Conservation (phyloP, 768 basidiomycete species). For the Macrolepiota fuliginosa region DNA sequence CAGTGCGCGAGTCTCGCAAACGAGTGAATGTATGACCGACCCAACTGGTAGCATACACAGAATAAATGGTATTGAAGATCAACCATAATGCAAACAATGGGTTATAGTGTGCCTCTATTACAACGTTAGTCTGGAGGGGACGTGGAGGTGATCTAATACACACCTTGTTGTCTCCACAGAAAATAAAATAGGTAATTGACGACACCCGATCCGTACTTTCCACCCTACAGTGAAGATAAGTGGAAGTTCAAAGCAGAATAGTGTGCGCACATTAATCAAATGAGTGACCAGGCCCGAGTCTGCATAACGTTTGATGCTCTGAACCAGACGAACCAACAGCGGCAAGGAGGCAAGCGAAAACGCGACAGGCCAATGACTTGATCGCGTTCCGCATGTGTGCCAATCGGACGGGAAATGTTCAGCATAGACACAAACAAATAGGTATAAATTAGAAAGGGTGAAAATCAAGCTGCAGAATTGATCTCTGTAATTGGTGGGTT, state of each 20-base stretch:
- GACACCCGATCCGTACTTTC: conserved; percentile 77
- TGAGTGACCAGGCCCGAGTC: conserved; percentile 78
- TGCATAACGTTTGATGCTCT: conserved; percentile 82
- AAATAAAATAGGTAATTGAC: conserved; percentile 66
- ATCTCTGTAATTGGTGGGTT: conserved; percentile 44
- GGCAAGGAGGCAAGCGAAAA: conserved; percentile 66
- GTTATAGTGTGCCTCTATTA: conserved; percentile 31
- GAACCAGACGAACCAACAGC: conserved; percentile 72
- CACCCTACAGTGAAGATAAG: conserved; percentile 50
- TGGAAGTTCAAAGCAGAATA: background rate
- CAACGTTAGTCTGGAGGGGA: background rate
- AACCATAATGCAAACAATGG: conserved; percentile 67
- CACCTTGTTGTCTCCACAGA: conserved; percentile 72
- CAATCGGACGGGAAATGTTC: conserved; percentile 49
- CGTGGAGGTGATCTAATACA: conserved; percentile 15
- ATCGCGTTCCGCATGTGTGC: conserved; percentile 40
- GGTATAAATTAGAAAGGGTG: conserved; percentile 68
- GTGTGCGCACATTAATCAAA: conserved; percentile 71
- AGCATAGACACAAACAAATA: conserved; percentile 72
- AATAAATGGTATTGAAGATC: conserved; percentile 57
- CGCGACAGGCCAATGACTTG: conserved; percentile 57
- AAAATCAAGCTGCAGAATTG: conserved; percentile 81
- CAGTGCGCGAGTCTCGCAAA: background rate
- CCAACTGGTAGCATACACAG: conserved; percentile 78
- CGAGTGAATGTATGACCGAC: conserved; percentile 36